Base-by-base conservation (phyloP, 1,284 basidiomycete species). In the Heterobasidion occidentale region DNA sequence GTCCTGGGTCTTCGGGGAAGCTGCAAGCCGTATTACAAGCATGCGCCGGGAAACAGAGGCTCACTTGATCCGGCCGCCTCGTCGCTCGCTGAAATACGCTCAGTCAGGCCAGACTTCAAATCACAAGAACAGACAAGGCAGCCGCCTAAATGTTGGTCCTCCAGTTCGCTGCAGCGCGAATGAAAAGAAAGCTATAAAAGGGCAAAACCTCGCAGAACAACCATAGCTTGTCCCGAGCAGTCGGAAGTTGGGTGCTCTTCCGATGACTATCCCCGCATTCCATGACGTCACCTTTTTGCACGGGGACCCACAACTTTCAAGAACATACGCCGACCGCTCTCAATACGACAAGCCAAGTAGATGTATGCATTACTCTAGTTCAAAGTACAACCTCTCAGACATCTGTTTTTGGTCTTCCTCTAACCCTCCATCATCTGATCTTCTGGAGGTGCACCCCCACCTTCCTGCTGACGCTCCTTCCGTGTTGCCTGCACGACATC, bases 401-500 rank as follows among this genome's bases (percentile, higher is more conserved):
- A 11, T 42, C 38, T 12, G 19, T 42, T 42, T 48, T 14, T 48
- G 11, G 19, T 33, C 11, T 45, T 48, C 46, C 12, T 47, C 46
- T 48, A 48, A 38, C 63, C 67, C 47, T 65, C 77, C 73, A 78
- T 73, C 73, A 78, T 73, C 73, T 77, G 77, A 65, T 88, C 86
- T 62, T 86, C 81, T 9, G 78, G 81, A 9, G 79, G 76, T 1
- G 76, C 70, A 20, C 74, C 74, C 17, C 71, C 71, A 36, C 71
- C 73, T 14, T 74, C 77, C 61, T 79, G 76, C 56, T 83, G 84
- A 62, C 75, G 75, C 35, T 88, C 87, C 67, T 86, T 86, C 58
- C 88, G 79, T 36, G 84, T 79, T 15, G 93, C 94, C 64, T 90
- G 89, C 11, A 96, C 93, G 55, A 97, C 92, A 67, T 98, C 94